Percentiles rank a stretch among this genome's conserved stretches.
phyloP scores from a whole-genome alignment of 495 filamentous ascomycete species.

The Cercophora newfieldiana region DNA sequence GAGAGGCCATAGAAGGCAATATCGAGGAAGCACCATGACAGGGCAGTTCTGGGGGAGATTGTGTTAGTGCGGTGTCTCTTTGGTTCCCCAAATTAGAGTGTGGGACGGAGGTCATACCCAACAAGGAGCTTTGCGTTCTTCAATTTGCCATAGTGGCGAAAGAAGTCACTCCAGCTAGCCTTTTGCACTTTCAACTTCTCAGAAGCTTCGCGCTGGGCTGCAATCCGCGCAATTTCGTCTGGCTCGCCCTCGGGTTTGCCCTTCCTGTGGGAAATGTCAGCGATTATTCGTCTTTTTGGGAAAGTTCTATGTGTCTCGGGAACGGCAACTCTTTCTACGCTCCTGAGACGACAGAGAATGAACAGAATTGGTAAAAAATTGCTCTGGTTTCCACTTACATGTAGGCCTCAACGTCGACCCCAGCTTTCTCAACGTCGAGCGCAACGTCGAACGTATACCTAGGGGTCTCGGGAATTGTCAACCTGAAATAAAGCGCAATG shows the following conservation, averaged over 20 bases:
- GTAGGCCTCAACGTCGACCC: conserved; percentile 65
- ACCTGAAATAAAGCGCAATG: conserved; percentile 77
- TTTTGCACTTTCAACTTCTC: conserved; percentile 56
- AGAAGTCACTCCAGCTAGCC: conserved; percentile 67
- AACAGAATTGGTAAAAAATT: too few relatives aligned
- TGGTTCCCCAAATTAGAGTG: neutral
- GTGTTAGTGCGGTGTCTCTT: too few relatives aligned
- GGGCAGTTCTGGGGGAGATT: conserved; percentile 69
- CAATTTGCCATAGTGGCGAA: conserved; percentile 62
- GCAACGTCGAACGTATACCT: conserved; percentile 82
- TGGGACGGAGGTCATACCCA: conserved; percentile 30
- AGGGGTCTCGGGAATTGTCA: conserved; percentile 78
- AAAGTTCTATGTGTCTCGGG: too few relatives aligned
- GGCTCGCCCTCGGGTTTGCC: conserved; percentile 59
- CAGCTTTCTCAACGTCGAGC: conserved; percentile 72
- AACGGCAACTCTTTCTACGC: too few relatives aligned
- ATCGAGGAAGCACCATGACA: conserved; percentile 70
- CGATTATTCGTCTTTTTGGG: too few relatives aligned
- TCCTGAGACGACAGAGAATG: too few relatives aligned
- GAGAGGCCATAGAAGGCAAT: conserved; percentile 72
- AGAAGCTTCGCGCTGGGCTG: conserved; percentile 45
- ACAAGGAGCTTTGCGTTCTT: conserved; percentile 69
- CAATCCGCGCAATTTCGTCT: conserved; percentile 60
- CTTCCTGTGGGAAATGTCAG: too few relatives aligned
- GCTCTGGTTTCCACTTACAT: too few relatives aligned